Percentiles rank a stretch among this genome's conserved stretches.
phyloP scores from a whole-genome alignment of 2,329 filamentous ascomycete species.

The Aspergillus quadricinctus region DNA sequence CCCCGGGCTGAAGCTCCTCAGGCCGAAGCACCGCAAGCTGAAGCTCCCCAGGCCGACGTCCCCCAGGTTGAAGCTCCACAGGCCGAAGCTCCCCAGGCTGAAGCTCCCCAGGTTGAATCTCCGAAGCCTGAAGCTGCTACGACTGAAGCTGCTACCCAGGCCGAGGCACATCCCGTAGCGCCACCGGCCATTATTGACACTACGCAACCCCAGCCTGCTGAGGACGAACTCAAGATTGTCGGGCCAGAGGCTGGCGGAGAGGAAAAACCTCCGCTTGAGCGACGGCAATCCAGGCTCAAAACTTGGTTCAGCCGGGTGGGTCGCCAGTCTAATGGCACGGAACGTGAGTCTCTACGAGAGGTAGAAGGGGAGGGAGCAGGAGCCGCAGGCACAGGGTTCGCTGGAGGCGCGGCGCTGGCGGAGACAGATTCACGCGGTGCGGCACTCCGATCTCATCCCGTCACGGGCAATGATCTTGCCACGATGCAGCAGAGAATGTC shows the following conservation, averaged over 20 bases:
- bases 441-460: conserved; percentile 30
- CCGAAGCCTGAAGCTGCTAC: not conserved
- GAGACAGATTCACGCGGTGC: conserved; percentile 16
- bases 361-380: not conserved
- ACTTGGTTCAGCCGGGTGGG: conserved; percentile 31
- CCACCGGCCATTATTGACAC: conserved; percentile 2
- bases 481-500: conserved; percentile 12
- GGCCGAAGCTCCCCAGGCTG: not conserved
- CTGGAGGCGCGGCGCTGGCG: conserved; percentile 19
- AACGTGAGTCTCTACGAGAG: conserved; percentile 10
- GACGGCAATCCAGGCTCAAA: conserved; percentile 29
- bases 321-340: conserved; percentile 24
- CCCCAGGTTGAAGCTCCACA: not conserved
- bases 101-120: not conserved
- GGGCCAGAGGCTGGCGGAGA: conserved; percentile 4
- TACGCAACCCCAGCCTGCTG: conserved; percentile 2
- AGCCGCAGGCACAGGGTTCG: not conserved
- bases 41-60: not conserved
- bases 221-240: not conserved
- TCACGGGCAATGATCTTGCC: conserved; percentile 21
- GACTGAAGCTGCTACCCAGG: not conserved
- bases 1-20: not conserved
- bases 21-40: not conserved
- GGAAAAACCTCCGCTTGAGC: conserved; percentile 4
- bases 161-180: not conserved